These are phyloP conservation scores for Allium fistulosum DNA, from an alignment of 106 monocot species.

Conservation along the genomic window DNA sequence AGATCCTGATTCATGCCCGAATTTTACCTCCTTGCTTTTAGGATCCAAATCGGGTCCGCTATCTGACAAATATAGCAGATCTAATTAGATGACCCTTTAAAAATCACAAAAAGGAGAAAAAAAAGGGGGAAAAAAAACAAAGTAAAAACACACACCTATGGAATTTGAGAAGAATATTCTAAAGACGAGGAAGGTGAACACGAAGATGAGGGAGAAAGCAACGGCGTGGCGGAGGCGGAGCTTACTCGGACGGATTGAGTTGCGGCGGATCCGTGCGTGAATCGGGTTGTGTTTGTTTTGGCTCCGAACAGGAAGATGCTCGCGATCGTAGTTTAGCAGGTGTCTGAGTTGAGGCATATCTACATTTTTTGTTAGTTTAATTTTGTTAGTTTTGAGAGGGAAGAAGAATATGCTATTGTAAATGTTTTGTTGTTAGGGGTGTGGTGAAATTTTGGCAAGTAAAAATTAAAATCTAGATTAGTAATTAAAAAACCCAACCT, in stretches of 20 bases:
- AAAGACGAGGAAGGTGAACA: constrained; percentile 15
- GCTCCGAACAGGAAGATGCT: constrained; percentile 19
- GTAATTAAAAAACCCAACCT: too few relatives aligned
- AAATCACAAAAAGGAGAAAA: too few relatives aligned
- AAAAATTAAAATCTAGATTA: too few relatives aligned
- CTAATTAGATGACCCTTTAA: neutral
- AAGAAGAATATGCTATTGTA: too few relatives aligned
- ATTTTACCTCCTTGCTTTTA: constrained; percentile 17
- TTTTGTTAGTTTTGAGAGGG: too few relatives aligned
- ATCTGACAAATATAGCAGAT: neutral
- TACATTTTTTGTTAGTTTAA: too few relatives aligned
- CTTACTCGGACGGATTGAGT: constrained; percentile 9
- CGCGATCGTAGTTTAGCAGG: constrained; percentile 11
- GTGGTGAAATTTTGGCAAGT: too few relatives aligned
- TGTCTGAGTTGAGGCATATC: constrained; percentile 27
- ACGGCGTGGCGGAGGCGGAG: constrained; percentile 9
- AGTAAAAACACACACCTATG: constrained; percentile 8
- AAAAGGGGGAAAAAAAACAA: too few relatives aligned
- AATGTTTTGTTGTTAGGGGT: too few relatives aligned
- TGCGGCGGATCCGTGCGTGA: constrained; percentile 10
- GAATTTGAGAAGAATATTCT: constrained; percentile 4
- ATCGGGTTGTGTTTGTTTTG: constrained; percentile 1
- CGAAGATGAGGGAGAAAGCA: constrained; percentile 6
- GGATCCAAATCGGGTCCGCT: neutral
- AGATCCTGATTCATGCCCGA: constrained; percentile 7